phyloP scores from a whole-genome alignment of 73 alveolate genomes.

The Effrenium voratum region DNA sequence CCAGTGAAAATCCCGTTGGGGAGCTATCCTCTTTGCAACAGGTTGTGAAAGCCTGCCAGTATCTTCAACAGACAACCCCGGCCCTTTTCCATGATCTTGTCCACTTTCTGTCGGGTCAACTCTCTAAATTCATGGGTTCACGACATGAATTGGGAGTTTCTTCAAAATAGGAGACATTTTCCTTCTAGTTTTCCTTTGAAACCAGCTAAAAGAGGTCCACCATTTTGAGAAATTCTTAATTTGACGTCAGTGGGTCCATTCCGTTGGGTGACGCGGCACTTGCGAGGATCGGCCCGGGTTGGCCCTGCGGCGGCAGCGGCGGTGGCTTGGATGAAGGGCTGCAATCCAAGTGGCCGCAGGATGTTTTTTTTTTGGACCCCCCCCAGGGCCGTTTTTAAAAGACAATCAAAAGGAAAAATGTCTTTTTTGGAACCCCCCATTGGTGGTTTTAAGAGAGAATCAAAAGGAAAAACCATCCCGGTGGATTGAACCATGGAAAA shows the following conservation, averaged over 20 bases:
- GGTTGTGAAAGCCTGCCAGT: not conserved
- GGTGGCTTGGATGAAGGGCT: not conserved
- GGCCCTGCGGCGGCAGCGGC: conserved; percentile 80
- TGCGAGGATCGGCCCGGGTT: conserved; percentile 54
- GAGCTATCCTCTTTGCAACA: not conserved
- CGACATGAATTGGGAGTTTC: not conserved
- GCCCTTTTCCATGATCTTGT: no score
- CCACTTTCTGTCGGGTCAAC: not conserved
- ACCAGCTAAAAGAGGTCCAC: not conserved
- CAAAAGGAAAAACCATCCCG: no score
- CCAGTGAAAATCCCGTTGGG: not conserved
- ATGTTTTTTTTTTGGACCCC: no score
- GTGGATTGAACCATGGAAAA: no score
- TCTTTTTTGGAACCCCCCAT: no score
- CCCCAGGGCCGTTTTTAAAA: no score
- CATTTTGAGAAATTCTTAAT: not conserved
- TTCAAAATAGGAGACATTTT: not conserved
- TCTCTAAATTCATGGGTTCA: not conserved
- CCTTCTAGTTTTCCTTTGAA: not conserved
- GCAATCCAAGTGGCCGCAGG: no score
- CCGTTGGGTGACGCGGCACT: not conserved
- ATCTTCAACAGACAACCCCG: no score
- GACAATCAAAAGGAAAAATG: no score
- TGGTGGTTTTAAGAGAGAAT: no score
- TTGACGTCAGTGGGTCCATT: not conserved